phyloP scores from a whole-genome alignment of 192 early-diverging fungal genomes.

The Paraglomus brasilianum region DNA sequence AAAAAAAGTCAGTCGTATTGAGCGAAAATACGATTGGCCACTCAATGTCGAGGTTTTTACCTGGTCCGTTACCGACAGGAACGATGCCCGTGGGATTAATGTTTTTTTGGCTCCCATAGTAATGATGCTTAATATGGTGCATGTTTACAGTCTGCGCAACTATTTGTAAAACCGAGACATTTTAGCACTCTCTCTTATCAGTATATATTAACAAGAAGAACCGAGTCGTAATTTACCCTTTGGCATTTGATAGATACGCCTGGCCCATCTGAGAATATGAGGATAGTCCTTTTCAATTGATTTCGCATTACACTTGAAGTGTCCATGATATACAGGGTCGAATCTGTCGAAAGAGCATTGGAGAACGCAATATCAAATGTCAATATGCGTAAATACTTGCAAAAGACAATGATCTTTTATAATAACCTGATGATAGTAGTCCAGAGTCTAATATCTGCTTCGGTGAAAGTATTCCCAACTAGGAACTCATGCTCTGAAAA shows the following conservation, averaged over 20 bases:
- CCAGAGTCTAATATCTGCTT: slow-evolving; percentile 92
- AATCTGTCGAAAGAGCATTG: too few species aligned
- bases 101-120: slow-evolving; percentile 85
- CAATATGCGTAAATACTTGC: neutral
- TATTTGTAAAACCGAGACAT: neutral
- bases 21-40: too few species aligned
- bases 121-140: slow-evolving; percentile 95
- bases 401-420: neutral
- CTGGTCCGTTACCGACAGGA: slow-evolving; percentile 70
- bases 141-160: slow-evolving; percentile 86
- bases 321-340: slow-evolving; percentile 90
- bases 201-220: neutral
- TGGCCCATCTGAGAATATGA: slow-evolving; percentile 79
- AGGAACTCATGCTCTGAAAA: slow-evolving; percentile 73
- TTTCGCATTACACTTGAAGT: slow-evolving; percentile 94
- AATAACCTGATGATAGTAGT: slow-evolving; percentile 77
- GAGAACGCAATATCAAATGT: neutral
- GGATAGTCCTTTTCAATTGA: slow-evolving; percentile 88
- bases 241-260: slow-evolving; percentile 79
- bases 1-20: too few species aligned
- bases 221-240: slow-evolving; percentile 30
- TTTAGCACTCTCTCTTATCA: neutral
- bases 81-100: slow-evolving; percentile 91
- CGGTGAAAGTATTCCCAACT: slow-evolving; percentile 79
- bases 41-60: neutral